These are phyloP conservation scores for Boletellus sp. DNA, from an alignment of 768 basidiomycete genomes.

Conservation along the genomic window DNA sequence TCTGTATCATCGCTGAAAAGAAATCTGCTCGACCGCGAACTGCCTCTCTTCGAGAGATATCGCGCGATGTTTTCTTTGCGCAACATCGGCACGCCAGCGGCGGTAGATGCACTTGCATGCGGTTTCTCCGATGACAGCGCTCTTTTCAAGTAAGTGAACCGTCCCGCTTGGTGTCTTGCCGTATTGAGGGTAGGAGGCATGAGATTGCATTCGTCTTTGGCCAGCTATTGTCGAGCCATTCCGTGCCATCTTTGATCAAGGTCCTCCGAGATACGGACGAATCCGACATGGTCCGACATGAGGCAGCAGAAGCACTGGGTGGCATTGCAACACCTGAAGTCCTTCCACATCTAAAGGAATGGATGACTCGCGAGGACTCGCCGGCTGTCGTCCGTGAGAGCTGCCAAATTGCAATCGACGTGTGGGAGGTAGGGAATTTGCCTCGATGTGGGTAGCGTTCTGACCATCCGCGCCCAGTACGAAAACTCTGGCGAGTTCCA, in stretches of 20 bases:
- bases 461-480: slow-evolving; percentile 42
- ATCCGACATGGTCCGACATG: slow-evolving; percentile 96
- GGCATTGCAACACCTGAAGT: slow-evolving; percentile 94
- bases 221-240: slow-evolving; percentile 84
- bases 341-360: slow-evolving; percentile 79
- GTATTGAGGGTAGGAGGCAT: slow-evolving; percentile 53
- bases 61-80: slow-evolving; percentile 97
- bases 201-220: slow-evolving; percentile 99
- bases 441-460: neutral
- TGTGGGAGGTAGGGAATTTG: slow-evolving; percentile 76
- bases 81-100: slow-evolving; percentile 82
- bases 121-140: slow-evolving; percentile 89
- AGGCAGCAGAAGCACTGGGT: slow-evolving; percentile 98
- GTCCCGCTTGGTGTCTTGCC: neutral
- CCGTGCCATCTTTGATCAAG: slow-evolving; percentile 77
- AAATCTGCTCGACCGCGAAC: slow-evolving; percentile 58
- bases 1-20: slow-evolving; percentile 53
- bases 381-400: slow-evolving; percentile 92
- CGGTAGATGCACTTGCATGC: slow-evolving; percentile 85
- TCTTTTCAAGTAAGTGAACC: slow-evolving; percentile 76
- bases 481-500: slow-evolving; percentile 82
- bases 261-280: slow-evolving; percentile 73
- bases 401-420: slow-evolving; percentile 93
- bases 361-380: slow-evolving; percentile 73
- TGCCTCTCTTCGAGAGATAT: slow-evolving; percentile 88